phyloP scores from a whole-genome alignment of 768 basidiomycete genomes.

The Tricholoma sp. region DNA sequence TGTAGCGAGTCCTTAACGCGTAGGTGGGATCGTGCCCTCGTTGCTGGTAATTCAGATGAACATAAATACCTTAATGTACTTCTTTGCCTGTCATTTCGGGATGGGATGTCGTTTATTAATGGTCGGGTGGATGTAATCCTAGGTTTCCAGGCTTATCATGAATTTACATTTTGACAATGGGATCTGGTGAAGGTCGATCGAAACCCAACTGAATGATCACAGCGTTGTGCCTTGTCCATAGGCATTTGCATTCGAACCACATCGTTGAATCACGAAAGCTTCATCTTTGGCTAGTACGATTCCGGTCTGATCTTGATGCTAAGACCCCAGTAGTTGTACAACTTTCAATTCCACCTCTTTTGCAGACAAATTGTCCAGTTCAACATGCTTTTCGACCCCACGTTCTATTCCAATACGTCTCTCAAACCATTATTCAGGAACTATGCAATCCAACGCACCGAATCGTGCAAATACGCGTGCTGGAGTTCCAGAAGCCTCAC shows the following conservation, averaged over 20 bases:
- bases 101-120: not conserved
- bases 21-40: no score
- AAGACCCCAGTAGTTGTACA: conserved; percentile 52
- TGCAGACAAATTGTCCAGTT: conserved; percentile 70
- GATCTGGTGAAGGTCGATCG: not conserved
- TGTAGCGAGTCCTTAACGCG: no score
- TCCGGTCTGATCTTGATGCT: conserved; percentile 8
- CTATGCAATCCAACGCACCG: conserved; percentile 44
- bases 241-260: not conserved
- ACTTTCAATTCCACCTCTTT: conserved; percentile 70
- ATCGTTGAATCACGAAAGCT: no score
- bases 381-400: conserved; percentile 76
- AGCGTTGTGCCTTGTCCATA: not conserved
- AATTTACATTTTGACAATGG: not conserved
- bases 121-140: not conserved
- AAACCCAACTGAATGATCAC: not conserved
- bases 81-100: not conserved
- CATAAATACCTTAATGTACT: not conserved
- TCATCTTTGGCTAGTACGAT: not conserved
- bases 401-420: conserved; percentile 44
- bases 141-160: not conserved
- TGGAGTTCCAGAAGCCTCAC: conserved; percentile 75
- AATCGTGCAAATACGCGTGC: conserved; percentile 83
- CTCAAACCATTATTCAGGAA: not conserved
- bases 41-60: no score